Evolutionary conservation across 1,284 basidiomycete genomes (phyloP).

Genomic region (Taiwanofungus camphoratus): DNA sequence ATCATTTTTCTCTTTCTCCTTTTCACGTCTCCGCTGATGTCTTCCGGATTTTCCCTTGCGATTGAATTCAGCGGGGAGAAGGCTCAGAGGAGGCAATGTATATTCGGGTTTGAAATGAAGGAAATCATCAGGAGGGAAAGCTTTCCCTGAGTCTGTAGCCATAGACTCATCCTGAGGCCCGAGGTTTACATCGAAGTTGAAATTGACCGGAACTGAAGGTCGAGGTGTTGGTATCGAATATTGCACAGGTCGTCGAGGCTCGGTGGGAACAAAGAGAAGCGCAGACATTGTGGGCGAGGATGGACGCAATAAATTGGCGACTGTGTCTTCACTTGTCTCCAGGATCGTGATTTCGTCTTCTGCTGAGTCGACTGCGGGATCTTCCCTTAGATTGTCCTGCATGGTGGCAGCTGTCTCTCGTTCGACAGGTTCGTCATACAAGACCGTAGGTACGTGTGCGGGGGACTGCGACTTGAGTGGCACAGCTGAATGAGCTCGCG

Average conservation of each 20-base stretch:
- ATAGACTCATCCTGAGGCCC: constrained; percentile 6
- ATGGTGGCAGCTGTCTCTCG: background rate
- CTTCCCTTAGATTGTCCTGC: background rate
- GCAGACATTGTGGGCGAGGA: constrained; percentile 5
- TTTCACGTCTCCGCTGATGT: constrained; percentile 47
- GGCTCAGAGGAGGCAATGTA: constrained; percentile 54
- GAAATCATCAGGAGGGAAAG: constrained; percentile 16
- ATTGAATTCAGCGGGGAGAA: constrained; percentile 58
- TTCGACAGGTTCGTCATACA: background rate
- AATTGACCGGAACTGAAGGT: constrained; percentile 10
- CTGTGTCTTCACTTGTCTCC: constrained; percentile 8
- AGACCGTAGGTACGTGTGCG: background rate
- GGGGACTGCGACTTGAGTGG: background rate
- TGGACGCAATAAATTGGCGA: constrained; percentile 6
- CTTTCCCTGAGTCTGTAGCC: constrained; percentile 20
- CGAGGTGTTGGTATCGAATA: constrained; percentile 9
- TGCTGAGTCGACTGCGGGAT: background rate
- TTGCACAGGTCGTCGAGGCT: background rate
- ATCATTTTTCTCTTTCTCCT: constrained; percentile 32
- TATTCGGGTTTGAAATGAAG: constrained; percentile 42
- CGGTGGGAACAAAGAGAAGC: background rate
- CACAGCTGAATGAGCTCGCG: constrained; percentile 8
- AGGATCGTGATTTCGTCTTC: background rate
- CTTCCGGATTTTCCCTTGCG: constrained; percentile 54
- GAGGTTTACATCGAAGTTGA: constrained; percentile 16